These are phyloP conservation scores for Crithidia thermophila DNA, from an alignment of 208 protist genomes.

Conservation along the genomic window DNA sequence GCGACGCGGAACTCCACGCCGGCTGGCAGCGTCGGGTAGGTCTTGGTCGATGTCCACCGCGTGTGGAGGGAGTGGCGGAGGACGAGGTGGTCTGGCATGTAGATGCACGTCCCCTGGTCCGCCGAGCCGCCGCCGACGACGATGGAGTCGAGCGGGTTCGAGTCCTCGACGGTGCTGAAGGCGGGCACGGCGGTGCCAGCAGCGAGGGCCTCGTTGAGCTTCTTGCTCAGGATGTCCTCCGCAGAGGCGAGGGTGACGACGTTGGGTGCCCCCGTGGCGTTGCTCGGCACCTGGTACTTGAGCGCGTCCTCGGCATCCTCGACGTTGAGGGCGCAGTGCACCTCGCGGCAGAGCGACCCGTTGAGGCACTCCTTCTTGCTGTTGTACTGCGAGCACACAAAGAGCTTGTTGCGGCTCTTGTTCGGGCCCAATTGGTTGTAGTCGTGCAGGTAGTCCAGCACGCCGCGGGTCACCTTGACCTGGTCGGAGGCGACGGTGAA, in stretches of 20 bases:
- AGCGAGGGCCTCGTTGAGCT: conserved; percentile 33
- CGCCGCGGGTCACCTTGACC: conserved; percentile 65
- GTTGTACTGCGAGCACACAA: conserved; percentile 67
- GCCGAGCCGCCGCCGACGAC: conserved; percentile 6
- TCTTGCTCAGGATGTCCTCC: conserved; percentile 39
- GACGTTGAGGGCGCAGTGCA: conserved; percentile 63
- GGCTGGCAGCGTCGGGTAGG: conserved; percentile 47
- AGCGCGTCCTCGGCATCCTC: conserved; percentile 58
- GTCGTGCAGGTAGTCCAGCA: conserved; percentile 79
- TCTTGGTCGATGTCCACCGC: conserved; percentile 63
- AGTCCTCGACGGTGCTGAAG: conserved; percentile 23
- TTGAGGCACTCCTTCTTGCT: conserved; percentile 48
- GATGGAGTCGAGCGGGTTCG: conserved; percentile 35
- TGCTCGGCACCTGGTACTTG: conserved; percentile 61
- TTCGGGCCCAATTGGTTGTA: conserved; percentile 80
- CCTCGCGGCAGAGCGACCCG: conserved; percentile 71
- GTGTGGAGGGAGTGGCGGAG: conserved; percentile 72
- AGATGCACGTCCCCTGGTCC: conserved; percentile 20
- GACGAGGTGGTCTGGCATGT: conserved; percentile 48
- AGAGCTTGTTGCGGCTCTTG: conserved; percentile 76
- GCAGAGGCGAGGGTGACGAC: conserved; percentile 27
- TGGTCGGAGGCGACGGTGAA: conserved; percentile 66
- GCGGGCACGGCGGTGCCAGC: conserved; percentile 3
- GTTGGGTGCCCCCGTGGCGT: conserved; percentile 68
- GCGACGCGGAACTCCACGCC: conserved; percentile 63